phyloP scores from a whole-genome alignment of 2,329 filamentous ascomycete genomes.

The Coniochaeta pulveracea region DNA sequence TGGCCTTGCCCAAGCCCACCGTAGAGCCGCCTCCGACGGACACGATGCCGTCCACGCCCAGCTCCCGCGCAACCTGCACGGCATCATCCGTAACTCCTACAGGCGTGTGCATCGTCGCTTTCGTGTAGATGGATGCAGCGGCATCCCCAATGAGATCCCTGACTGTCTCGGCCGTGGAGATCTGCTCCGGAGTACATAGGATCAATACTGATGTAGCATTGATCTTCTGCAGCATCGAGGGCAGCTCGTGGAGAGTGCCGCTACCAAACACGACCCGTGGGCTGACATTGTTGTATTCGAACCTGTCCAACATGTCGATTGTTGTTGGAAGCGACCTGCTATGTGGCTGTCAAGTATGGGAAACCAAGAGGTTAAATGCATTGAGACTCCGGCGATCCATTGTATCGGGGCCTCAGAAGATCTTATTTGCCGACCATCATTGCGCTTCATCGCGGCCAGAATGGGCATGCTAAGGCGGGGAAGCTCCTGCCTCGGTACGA shows the following conservation, averaged over 20 bases:
- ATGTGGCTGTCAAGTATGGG: no score
- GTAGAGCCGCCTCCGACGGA: slow-evolving; percentile 53
- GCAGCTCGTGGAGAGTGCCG: slow-evolving; percentile 35
- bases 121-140: slow-evolving; percentile 9
- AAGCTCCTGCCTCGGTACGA: no score
- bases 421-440: no score
- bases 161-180: slow-evolving; percentile 29
- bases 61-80: slow-evolving; percentile 29
- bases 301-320: slow-evolving; percentile 28
- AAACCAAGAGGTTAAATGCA: no score
- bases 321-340: no score
- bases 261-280: slow-evolving; percentile 40
- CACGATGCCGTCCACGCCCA: slow-evolving; percentile 40
- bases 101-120: slow-evolving; percentile 52
- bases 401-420: no score
- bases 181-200: slow-evolving; percentile 40
- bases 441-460: no score
- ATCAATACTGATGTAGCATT: slow-evolving; percentile 34
- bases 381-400: no score
- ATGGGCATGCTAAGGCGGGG: no score
- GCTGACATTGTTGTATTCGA: slow-evolving; percentile 41
- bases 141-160: slow-evolving; percentile 23
- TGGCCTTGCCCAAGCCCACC: slow-evolving; percentile 49
- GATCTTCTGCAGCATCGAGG: slow-evolving; percentile 26
- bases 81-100: slow-evolving; percentile 44